Evolutionary conservation across 345 rosid genomes (phyloP), one percentile per base, ranked within the genome.

Genomic region (Aquilaria malaccensis): DNA sequence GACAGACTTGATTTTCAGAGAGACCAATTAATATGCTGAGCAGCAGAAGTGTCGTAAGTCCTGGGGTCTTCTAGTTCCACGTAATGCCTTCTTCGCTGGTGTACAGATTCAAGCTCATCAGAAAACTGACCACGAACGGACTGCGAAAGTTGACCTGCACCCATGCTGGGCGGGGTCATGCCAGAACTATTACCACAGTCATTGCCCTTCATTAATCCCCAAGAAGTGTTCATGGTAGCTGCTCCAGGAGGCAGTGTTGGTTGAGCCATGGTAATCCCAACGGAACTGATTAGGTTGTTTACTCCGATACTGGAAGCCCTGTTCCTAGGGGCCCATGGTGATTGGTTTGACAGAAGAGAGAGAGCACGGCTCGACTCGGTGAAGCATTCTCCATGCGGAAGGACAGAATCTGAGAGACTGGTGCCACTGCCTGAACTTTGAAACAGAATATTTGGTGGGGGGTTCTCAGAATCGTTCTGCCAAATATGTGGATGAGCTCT

Each of bases 281-380:
- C 79, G 14, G 75, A 50, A 73, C 71, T 37, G 43, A 67, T 48
- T 58, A 77, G 59, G 74, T 69, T 57, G 60, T 48, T 71, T 66
- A 61, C 76, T 74, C 76, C 55, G 74, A 58, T 63, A 76, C 50
- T 68, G 60, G 80, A 37, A 37, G 43, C 43, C 7, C 43, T 37
- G 43, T 37, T 37, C 51, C 70, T 72, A 33, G 81, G 33, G 80
- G 76, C 75, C 79, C 81, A 79, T 65, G 78, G 43, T 37, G 7
- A 80, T 79, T 85, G 85, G 71, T 83, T 87, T 87, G 97, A 90
- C 97, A 90, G 95, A 90, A 89, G 97, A 89, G 95, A 89, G 97
- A 87, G 97, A 87, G 95, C 97, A 86, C 94, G 79, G 77, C 64
- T 82, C 57, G 97, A 85, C 70, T 87, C 83, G 12, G 78, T 65